Evolutionary conservation across 495 filamentous ascomycete genomes (phyloP), one percentile per base, ranked within the genome.

Genomic region (Podospora australis): DNA sequence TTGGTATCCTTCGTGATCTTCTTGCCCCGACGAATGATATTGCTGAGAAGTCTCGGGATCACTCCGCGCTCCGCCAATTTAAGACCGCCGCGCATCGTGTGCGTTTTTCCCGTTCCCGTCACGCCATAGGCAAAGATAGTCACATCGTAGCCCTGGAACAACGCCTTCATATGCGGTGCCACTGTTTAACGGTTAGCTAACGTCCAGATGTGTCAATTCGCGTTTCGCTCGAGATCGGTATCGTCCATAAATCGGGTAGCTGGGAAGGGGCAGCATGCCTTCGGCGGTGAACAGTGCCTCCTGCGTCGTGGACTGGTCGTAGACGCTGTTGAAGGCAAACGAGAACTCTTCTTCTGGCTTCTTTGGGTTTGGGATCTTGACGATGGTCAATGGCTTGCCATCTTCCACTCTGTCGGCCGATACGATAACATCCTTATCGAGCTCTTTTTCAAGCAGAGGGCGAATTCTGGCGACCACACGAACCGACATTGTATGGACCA

Each of bases 71-170:
- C 92, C 6, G 86, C 82, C 36, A 96, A 72, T 56, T 83, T 82
- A 67, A 95, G 85, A 44, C 91, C 90, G 46, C 92, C 92, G 49
- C 92, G 82, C 92, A 98, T 98, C 1, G 92, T 98, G 70, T 96
- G 88, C 42, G 92, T 98, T 68, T 98, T 98, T 19, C 92, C 92
- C 0, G 89, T 95, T 19, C 92, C 92, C 1, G 92, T 97, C 17
- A 90, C 87, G 30, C 92, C 92, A 58, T 98, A 96, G 30, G 92
- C 91, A 61, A 98, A 98, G 42, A 97, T 77, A 2, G 90, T 96
- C 21, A 95, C 82, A 65, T 98, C 92, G 54, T 89, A 82, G 44
- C 92, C 92, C 63, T 88, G 84, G 71, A 98, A 96, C 4, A 98
- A 80, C 46, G 95, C 84, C 57, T 95, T 96, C 26, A 95, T 72